Conservation (phyloP, 208 protist species). For the Crithidia fasciculata region DNA sequence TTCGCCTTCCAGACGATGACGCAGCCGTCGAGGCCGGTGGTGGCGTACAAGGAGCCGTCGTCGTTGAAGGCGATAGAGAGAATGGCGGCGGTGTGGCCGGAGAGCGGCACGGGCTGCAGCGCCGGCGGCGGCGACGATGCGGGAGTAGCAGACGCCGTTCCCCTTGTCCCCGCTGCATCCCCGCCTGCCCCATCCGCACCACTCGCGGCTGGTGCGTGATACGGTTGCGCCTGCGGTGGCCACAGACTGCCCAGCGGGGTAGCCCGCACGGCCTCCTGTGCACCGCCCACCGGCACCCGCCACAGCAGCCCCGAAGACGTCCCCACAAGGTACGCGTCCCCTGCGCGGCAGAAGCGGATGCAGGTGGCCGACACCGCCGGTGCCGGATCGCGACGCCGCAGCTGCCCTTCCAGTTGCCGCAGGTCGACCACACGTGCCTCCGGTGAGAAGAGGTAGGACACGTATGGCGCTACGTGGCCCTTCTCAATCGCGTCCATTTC, state of each 20-base stretch:
- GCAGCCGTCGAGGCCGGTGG: conserved; percentile 49
- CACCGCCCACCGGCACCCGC: conserved; percentile 35
- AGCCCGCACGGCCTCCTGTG: conserved; percentile 14
- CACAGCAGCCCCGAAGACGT: conserved; percentile 52
- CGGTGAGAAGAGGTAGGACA: conserved; percentile 64
- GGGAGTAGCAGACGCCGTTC: background rate
- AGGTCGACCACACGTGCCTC: conserved; percentile 47
- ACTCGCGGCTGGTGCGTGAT: background rate
- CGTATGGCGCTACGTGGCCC: conserved; percentile 37
- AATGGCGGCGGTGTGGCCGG: conserved; percentile 53
- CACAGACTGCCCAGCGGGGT: conserved; percentile 43
- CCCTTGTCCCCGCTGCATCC: background rate
- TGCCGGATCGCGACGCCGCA: conserved; percentile 11
- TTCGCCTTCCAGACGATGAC: conserved; percentile 61
- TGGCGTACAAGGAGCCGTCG: conserved; percentile 52
- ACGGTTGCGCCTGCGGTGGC: conserved; percentile 12
- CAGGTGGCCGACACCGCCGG: conserved; percentile 36
- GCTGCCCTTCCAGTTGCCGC: conserved; percentile 17
- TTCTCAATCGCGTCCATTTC: conserved; percentile 48
- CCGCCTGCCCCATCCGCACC: background rate
- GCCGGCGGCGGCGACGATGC: conserved; percentile 1
- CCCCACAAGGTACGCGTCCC: conserved; percentile 57
- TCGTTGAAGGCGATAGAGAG: conserved; percentile 63
- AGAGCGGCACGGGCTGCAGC: conserved; percentile 29
- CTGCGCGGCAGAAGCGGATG: conserved; percentile 47